Evolutionary conservation across 148 eudicot species (phyloP).

Genomic region (Chenopodium album): DNA sequence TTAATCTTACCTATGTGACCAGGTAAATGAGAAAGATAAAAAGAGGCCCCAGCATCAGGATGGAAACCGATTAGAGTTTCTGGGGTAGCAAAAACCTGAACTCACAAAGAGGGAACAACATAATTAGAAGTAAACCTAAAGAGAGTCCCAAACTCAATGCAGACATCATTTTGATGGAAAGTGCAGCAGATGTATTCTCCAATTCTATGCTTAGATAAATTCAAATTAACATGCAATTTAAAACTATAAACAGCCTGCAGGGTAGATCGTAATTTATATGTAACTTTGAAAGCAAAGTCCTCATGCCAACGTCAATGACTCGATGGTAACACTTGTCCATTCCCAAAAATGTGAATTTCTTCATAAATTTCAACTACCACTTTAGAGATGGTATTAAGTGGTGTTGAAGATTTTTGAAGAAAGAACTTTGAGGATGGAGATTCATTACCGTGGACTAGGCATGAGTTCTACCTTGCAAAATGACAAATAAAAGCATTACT

Average conservation of each 20-base stretch:
- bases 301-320: too few relatives aligned
- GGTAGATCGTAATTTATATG: not conserved
- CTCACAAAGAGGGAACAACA: not conserved
- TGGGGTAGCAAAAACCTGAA: conserved; percentile 89
- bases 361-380: too few relatives aligned
- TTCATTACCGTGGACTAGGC: not conserved
- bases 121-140: not conserved
- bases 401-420: not conserved
- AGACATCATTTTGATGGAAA: not conserved
- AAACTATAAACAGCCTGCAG: not conserved
- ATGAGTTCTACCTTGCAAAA: not conserved
- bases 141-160: not conserved
- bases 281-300: too few relatives aligned
- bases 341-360: too few relatives aligned
- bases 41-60: conserved; percentile 94
- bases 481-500: not conserved
- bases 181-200: not conserved
- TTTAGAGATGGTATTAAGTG: too few relatives aligned
- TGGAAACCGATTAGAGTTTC: conserved; percentile 90
- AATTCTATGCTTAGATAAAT: not conserved
- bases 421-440: not conserved
- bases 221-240: not conserved
- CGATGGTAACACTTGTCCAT: too few relatives aligned
- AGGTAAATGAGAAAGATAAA: conserved; percentile 87
- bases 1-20: conserved; percentile 59